These are phyloP conservation scores for Chenopodium quinoa DNA, from an alignment of 148 eudicot species.

Conservation along the genomic window DNA sequence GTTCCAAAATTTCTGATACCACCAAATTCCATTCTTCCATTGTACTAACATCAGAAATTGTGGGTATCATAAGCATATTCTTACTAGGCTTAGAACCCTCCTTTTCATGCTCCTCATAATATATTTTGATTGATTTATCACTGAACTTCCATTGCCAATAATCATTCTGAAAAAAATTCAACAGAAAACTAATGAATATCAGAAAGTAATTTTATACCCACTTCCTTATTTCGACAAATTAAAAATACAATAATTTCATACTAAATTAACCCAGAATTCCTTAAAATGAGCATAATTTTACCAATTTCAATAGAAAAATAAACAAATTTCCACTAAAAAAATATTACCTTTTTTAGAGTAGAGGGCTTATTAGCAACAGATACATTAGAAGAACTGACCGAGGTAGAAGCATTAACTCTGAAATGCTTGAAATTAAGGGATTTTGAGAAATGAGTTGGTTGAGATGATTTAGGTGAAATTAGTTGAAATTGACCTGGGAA, in stretches of 20 bases:
- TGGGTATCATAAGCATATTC: slow-evolving; percentile 78
- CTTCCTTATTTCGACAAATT: too few relatives aligned
- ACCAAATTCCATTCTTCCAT: slow-evolving; percentile 92
- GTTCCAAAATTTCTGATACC: slow-evolving; percentile 60
- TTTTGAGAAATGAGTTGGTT: slow-evolving; percentile 19
- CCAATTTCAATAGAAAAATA: neutral
- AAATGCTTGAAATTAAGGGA: slow-evolving; percentile 28
- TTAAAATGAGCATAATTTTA: neutral
- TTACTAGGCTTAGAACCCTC: slow-evolving; percentile 47
- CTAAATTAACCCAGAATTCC: neutral
- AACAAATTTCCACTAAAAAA: neutral
- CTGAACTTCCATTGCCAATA: slow-evolving; percentile 79
- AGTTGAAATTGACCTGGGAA: slow-evolving; percentile 26
- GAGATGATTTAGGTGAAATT: slow-evolving; percentile 27
- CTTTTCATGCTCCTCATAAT: slow-evolving; percentile 66
- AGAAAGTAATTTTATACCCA: too few relatives aligned
- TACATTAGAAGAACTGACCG: slow-evolving; percentile 39
- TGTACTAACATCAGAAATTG: slow-evolving; percentile 95
- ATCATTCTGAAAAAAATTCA: slow-evolving; percentile 39
- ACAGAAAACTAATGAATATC: neutral
- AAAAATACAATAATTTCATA: neutral
- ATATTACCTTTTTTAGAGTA: slow-evolving; percentile 29
- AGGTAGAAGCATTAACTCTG: slow-evolving; percentile 43
- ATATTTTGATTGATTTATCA: slow-evolving; percentile 53
- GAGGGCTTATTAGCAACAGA: slow-evolving; percentile 33